Conservation (phyloP, 2,329 filamentous ascomycete genomes). For the Teratosphaeria gauchensis region DNA sequence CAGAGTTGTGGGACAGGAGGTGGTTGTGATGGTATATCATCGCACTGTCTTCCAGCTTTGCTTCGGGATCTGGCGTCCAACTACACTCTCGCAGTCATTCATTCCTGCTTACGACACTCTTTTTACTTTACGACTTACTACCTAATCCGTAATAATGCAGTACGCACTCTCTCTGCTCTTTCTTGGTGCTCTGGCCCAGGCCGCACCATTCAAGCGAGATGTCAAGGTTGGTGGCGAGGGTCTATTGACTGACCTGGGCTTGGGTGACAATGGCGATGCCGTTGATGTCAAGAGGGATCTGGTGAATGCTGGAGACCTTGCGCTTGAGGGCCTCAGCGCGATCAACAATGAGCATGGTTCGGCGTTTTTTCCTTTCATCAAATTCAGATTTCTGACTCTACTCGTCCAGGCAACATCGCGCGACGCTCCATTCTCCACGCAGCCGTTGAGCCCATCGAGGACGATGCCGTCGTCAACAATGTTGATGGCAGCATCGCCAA, state of each 20-base stretch:
- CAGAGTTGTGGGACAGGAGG: background rate
- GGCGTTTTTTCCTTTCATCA: background rate
- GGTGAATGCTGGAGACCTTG: background rate
- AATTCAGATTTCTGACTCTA: background rate
- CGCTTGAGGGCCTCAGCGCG: background rate
- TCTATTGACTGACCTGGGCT: background rate
- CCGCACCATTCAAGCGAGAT: background rate
- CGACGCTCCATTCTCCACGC: background rate
- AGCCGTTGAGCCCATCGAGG: background rate
- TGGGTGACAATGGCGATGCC: background rate
- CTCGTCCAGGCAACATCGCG: background rate
- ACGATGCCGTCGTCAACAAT: background rate
- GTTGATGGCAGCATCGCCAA: background rate
- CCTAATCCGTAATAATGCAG: background rate
- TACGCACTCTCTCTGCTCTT: background rate
- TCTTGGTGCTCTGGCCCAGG: background rate
- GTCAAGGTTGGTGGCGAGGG: background rate
- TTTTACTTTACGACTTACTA: background rate
- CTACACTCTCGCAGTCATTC: background rate
- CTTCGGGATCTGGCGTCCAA: background rate
- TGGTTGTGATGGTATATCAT: background rate
- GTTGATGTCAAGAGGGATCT: background rate
- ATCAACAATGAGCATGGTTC: background rate
- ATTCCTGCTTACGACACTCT: background rate
- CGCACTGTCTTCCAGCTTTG: background rate